Evolutionary conservation across 192 early-diverging fungal species (phyloP).

Genomic region (Gorgonomyces haynaldii): DNA sequence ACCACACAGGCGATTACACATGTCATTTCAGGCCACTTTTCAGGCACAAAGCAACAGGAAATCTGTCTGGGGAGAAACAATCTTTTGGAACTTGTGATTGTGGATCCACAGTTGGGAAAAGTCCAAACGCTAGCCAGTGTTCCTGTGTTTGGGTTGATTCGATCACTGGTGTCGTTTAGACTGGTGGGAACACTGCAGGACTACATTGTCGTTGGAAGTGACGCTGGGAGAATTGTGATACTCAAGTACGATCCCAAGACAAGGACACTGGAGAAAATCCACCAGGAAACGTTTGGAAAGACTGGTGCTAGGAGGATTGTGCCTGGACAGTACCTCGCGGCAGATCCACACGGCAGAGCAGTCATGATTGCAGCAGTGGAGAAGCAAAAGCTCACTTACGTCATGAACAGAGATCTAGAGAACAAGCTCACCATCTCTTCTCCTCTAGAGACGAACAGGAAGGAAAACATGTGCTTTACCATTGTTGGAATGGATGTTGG

Average conservation of each 20-base stretch:
- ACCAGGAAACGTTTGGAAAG: slow-evolving; percentile 91
- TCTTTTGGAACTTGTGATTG: slow-evolving; percentile 68
- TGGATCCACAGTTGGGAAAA: slow-evolving; percentile 72
- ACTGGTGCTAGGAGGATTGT: slow-evolving; percentile 79
- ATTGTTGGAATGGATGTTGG: slow-evolving; percentile 91
- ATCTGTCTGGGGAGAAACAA: slow-evolving; percentile 60
- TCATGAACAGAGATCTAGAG: slow-evolving; percentile 83
- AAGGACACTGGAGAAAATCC: slow-evolving; percentile 67
- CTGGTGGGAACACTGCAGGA: slow-evolving; percentile 85
- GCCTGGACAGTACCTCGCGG: slow-evolving; percentile 90
- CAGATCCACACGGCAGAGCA: slow-evolving; percentile 92
- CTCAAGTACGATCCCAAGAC: slow-evolving; percentile 73
- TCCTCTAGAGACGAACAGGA: slow-evolving; percentile 86
- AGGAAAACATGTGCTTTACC: slow-evolving; percentile 63
- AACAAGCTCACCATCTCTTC: slow-evolving; percentile 81
- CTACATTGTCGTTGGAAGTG: slow-evolving; percentile 79
- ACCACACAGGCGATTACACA: slow-evolving; percentile 65
- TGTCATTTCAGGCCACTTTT: slow-evolving; percentile 81
- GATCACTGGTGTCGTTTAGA: slow-evolving; percentile 72
- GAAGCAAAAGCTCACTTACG: slow-evolving; percentile 92
- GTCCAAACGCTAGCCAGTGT: slow-evolving; percentile 56
- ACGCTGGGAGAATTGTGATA: slow-evolving; percentile 80
- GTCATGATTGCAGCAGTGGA: slow-evolving; percentile 92
- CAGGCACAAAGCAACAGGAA: slow-evolving; percentile 83
- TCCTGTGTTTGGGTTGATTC: slow-evolving; percentile 77